A percentile compares a stretch with the other conserved stretches of the same genome.
Evolutionary conservation across 257 asterid genomes (phyloP).

Genomic region (Leptodermis oblonga): DNA sequence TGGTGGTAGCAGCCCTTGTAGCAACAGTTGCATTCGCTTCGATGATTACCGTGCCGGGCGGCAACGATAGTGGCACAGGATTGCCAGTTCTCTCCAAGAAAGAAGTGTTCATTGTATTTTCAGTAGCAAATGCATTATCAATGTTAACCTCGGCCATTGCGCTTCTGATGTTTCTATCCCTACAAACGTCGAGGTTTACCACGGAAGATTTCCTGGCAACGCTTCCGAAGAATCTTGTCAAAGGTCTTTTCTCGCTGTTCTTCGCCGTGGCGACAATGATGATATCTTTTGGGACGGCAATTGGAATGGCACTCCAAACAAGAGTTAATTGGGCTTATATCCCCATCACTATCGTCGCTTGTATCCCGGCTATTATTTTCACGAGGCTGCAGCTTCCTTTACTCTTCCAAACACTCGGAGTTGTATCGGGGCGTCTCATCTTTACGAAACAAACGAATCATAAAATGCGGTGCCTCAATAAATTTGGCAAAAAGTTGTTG

Average conservation of each 20-base stretch:
- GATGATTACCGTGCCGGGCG: not conserved
- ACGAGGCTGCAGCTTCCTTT: not conserved
- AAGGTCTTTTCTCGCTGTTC: not conserved
- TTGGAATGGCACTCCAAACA: not conserved
- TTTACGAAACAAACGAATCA: not conserved
- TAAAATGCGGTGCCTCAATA: not conserved
- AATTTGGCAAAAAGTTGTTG: not conserved
- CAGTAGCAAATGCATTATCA: constrained; percentile 5
- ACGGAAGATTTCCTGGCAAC: constrained; percentile 3
- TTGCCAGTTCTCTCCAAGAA: not conserved
- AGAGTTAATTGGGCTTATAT: too few species aligned
- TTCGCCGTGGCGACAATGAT: not conserved
- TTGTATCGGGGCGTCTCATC: constrained; percentile 3
- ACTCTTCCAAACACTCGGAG: too few species aligned
- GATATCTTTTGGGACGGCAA: not conserved
- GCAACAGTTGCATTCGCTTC: too few species aligned
- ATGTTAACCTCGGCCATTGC: not conserved
- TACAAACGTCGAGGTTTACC: not conserved
- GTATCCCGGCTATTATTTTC: not conserved
- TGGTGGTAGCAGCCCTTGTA: too few species aligned
- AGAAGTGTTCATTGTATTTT: not conserved
- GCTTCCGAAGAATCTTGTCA: not conserved
- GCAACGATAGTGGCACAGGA: not conserved
- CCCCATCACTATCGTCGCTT: constrained; percentile 7
- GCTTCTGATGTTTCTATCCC: not conserved